Conservation (phyloP, 2,329 filamentous ascomycete species). For the Colletotrichum tanaceti region DNA sequence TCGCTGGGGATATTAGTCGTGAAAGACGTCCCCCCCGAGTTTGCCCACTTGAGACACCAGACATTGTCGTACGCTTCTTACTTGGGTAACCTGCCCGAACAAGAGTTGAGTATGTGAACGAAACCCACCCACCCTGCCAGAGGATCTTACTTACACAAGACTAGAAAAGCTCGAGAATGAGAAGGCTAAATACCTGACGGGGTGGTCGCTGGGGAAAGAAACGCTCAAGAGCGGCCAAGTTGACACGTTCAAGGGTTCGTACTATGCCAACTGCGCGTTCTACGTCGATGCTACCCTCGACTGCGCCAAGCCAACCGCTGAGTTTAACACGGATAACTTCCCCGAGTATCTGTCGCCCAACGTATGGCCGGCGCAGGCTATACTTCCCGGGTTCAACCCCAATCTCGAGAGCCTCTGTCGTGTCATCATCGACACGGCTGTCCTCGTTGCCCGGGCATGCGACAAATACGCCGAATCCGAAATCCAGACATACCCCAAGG, state of each 20-base stretch:
- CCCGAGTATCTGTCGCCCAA: constrained; percentile 92
- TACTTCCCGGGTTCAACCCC: constrained; percentile 79
- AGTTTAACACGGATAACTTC: constrained; percentile 72
- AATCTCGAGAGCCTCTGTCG: constrained; percentile 81
- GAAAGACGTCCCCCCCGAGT: constrained; percentile 80
- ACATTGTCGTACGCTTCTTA: constrained; percentile 90
- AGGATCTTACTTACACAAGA: constrained; percentile 36
- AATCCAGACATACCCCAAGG: constrained; percentile 78
- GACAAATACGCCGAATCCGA: constrained; percentile 85
- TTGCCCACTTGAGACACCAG: constrained; percentile 75
- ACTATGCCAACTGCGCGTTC: constrained; percentile 86
- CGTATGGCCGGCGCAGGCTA: constrained; percentile 79
- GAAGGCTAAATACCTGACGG: constrained; percentile 72
- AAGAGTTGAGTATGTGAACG: constrained; percentile 73
- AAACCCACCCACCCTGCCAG: not conserved
- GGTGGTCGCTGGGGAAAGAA: constrained; percentile 87
- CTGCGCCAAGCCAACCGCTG: constrained; percentile 69
- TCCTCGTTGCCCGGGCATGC: constrained; percentile 89
- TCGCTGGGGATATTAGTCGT: constrained; percentile 96
- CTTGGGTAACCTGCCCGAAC: constrained; percentile 80
- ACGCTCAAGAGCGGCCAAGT: constrained; percentile 81
- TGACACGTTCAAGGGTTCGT: constrained; percentile 85
- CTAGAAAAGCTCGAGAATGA: constrained; percentile 68
- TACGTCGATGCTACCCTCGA: constrained; percentile 74
- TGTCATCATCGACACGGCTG: constrained; percentile 89